phyloP scores from a whole-genome alignment of 2,329 filamentous ascomycete genomes.

The Dactylellina sp. region DNA sequence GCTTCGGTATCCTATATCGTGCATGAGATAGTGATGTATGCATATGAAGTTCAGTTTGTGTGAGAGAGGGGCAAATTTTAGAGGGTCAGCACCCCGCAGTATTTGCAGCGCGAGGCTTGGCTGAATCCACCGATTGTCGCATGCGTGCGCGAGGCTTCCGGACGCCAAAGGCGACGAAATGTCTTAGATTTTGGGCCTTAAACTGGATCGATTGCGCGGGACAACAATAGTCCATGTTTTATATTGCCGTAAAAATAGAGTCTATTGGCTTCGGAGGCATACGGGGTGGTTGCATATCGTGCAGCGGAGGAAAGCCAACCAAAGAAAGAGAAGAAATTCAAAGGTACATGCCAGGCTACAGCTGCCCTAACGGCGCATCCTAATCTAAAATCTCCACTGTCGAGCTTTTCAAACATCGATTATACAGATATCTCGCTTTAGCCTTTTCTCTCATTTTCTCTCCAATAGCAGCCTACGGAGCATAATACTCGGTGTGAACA shows the following conservation, averaged over 20 bases:
- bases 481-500: conserved; percentile 40
- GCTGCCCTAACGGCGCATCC: conserved; percentile 14
- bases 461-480: conserved; percentile 35
- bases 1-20: conserved; percentile 57
- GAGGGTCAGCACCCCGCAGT: conserved; percentile 50
- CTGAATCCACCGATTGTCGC: background rate
- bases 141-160: conserved; percentile 24
- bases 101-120: conserved; percentile 6
- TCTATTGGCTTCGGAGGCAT: conserved; percentile 18
- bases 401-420: conserved; percentile 22
- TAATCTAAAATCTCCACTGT: conserved; percentile 4
- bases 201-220: conserved; percentile 38
- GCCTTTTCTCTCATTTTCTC: background rate
- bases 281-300: conserved; percentile 38
- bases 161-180: conserved; percentile 49
- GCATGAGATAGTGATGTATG: conserved; percentile 29
- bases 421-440: conserved; percentile 25
- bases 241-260: conserved; percentile 52
- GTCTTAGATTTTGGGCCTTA: conserved; percentile 33
- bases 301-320: conserved; percentile 17
- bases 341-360: conserved; percentile 19
- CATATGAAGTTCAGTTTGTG: conserved; percentile 17
- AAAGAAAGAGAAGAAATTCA: conserved; percentile 17
- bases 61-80: conserved; percentile 45
- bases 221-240: conserved; percentile 32